These are phyloP conservation scores for Rhytidhysteron rufulum DNA, from an alignment of 2,329 filamentous ascomycete species.

Conservation along the genomic window DNA sequence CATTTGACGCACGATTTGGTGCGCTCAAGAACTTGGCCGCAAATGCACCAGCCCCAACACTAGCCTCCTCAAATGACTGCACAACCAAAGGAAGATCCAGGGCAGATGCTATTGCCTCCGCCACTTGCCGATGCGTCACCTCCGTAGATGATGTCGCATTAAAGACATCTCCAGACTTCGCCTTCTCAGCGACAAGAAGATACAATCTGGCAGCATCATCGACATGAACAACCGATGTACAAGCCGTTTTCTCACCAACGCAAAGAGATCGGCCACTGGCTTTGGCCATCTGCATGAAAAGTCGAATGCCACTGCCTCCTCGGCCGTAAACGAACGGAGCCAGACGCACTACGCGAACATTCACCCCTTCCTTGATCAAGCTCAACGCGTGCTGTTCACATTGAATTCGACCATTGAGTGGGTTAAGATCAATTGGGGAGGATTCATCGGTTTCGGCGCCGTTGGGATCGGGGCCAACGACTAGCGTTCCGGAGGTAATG, in stretches of 20 bases:
- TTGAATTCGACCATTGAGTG: no score
- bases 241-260: constrained; percentile 18
- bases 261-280: constrained; percentile 16
- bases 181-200: constrained; percentile 36
- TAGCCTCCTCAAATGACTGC: constrained; percentile 22
- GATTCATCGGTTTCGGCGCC: constrained; percentile 29
- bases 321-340: constrained; percentile 45
- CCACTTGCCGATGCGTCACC: constrained; percentile 29
- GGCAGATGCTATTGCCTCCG: constrained; percentile 22
- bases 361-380: constrained; percentile 28
- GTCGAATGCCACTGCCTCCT: constrained; percentile 31
- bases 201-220: constrained; percentile 44
- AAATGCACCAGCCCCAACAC: constrained; percentile 22
- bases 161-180: constrained; percentile 31
- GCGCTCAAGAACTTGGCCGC: constrained; percentile 31
- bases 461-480: constrained; percentile 17
- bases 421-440: no score
- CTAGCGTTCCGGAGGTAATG: constrained; percentile 30
- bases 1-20: constrained; percentile 32
- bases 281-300: constrained; percentile 32
- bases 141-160: constrained; percentile 29
- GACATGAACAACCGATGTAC: constrained; percentile 38
- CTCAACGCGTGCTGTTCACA: constrained; percentile 31
- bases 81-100: constrained; percentile 15
- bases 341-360: constrained; percentile 36